Evolutionary conservation across 2,329 filamentous ascomycete genomes (phyloP).

Genomic region (Diplodia mutila): DNA sequence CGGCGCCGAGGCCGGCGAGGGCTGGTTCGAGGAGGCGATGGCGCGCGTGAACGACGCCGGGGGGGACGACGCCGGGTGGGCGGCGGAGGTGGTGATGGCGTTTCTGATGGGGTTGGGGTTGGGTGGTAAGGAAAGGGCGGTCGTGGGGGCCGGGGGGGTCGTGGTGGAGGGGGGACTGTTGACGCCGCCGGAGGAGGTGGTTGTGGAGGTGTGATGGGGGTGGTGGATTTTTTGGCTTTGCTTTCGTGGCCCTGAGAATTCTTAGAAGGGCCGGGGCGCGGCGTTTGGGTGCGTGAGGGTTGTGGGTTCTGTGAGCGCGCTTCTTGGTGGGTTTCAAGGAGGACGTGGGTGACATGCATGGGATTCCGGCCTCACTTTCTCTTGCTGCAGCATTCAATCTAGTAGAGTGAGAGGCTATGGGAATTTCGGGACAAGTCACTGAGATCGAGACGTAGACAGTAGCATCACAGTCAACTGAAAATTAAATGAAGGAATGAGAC

Average conservation of each 20-base stretch:
- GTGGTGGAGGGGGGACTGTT: constrained; percentile 46
- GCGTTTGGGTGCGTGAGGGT: neutral
- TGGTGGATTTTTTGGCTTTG: no score
- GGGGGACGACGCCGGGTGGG: constrained; percentile 38
- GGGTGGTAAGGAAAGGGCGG: constrained; percentile 54
- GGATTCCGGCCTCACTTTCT: neutral
- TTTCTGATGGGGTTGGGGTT: constrained; percentile 49
- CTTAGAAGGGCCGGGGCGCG: neutral
- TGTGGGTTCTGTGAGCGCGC: neutral
- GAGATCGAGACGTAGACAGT: neutral
- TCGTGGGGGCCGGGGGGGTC: constrained; percentile 52
- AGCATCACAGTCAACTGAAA: neutral
- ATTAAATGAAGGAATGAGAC: neutral
- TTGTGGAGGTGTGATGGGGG: constrained; percentile 27
- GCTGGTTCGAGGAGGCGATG: constrained; percentile 29
- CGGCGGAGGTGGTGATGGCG: constrained; percentile 38
- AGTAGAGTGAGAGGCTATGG: neutral
- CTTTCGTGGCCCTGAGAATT: no score
- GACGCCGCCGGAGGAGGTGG: constrained; percentile 37
- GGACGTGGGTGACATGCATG: neutral
- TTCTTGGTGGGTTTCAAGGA: neutral
- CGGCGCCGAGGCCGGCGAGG: constrained; percentile 28
- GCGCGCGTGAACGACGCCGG: constrained; percentile 33
- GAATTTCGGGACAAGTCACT: neutral
- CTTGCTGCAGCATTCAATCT: neutral